Base-by-base conservation (phyloP, 2,329 filamentous ascomycete genomes). In the Sporothrix inflata region DNA sequence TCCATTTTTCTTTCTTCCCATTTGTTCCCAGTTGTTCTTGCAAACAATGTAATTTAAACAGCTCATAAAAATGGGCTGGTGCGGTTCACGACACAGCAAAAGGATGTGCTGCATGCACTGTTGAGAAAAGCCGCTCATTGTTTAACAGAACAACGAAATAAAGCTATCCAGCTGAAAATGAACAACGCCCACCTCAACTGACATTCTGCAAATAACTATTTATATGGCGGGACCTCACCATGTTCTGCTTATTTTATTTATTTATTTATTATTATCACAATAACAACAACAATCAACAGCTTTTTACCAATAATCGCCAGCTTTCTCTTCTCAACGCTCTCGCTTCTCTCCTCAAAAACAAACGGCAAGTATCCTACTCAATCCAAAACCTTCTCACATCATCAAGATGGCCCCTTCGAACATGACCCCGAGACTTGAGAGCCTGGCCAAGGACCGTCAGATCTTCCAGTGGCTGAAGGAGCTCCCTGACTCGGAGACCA, bases 381-480 rank as follows among this genome's bases (percentile, higher is more conserved):
- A n/a, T 16, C 34, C 40, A 63, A 42, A 24, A 45, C 14, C 3
- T 3, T 2, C n/a, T 16, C 3, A 42, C n/a, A 14, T 1, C n/a
- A 19, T 27, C 21, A 65, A 45, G 19, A 65, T 65, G 60, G 11
- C 21, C 21, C 12, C 2, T n/a, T 21, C 8, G n/a, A 42, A 4
- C 38, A 12, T 27, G 12, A 65, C 38, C 38, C 60, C 38, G 38
- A 40, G 60, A 40, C 60, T 65, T n/a, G 38, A 65, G 38, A 65
- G n/a, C 12, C n/a, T 65, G 38, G 38, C 38, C 11, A 65, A 27
- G 38, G 38, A 65, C 38, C 19, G 47, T 21, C 42, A 11, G 9
- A 53, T 68, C n/a, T 21, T 68, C 12, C 11, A 21, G 45, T 68
- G 65, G 65, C 27, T 68, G 2, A 24, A 53, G 42, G 19, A 68